Evolutionary conservation across 2,329 filamentous ascomycete species (phyloP).

Genomic region (Calonectria honghensis): DNA sequence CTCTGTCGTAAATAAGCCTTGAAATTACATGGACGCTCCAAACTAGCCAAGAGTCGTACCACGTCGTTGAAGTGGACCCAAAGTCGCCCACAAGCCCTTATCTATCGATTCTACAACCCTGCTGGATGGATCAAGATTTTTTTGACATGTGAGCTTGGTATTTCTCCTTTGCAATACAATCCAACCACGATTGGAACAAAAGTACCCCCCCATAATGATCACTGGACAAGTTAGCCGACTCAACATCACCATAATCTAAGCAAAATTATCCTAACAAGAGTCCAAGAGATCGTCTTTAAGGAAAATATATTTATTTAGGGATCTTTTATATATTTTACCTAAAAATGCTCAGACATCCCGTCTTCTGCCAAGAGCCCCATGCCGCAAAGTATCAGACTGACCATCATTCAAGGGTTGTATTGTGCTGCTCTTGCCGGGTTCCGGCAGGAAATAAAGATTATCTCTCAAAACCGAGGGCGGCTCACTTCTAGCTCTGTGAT

Average conservation of each 20-base stretch:
- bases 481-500: not conserved
- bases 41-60: not conserved
- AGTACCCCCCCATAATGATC: too few relatives aligned
- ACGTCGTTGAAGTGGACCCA: not conserved
- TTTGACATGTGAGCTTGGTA: not conserved
- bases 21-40: not conserved
- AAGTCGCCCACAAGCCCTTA: not conserved
- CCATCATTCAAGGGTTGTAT: too few relatives aligned
- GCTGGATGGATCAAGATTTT: not conserved
- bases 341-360: too few relatives aligned
- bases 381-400: too few relatives aligned
- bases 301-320: too few relatives aligned
- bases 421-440: not conserved
- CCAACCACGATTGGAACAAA: not conserved
- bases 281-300: too few relatives aligned
- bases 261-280: too few relatives aligned
- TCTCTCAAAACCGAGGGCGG: not conserved
- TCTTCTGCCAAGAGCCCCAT: too few relatives aligned
- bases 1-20: not conserved
- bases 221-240: too few relatives aligned
- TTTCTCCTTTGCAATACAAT: not conserved
- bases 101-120: not conserved
- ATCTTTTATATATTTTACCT: too few relatives aligned
- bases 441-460: not conserved
- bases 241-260: too few relatives aligned